phyloP scores from a whole-genome alignment of 1,139 yeast genomes.

The Saccharomyces hybrid region DNA sequence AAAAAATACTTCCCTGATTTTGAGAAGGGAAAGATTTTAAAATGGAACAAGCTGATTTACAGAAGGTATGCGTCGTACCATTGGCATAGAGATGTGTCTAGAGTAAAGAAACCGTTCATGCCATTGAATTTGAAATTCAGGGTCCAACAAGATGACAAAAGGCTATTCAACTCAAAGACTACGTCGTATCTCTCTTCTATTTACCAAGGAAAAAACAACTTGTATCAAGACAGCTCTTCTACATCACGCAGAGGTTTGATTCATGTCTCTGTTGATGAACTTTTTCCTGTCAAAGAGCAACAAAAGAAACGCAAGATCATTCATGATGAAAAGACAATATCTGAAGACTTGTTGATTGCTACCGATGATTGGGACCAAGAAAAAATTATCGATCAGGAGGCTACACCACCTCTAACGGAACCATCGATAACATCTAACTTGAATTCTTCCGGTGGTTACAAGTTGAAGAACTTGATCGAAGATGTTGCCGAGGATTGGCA shows the following conservation, averaged over 20 bases:
- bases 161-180: constrained; percentile 17
- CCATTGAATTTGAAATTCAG: constrained; percentile 26
- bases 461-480: background rate
- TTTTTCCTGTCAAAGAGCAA: constrained; percentile 14
- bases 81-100: constrained; percentile 23
- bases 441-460: background rate
- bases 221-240: background rate
- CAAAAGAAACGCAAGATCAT: constrained; percentile 18
- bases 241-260: constrained; percentile 19
- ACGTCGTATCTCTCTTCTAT: constrained; percentile 5
- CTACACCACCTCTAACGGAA: background rate
- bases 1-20: constrained; percentile 29
- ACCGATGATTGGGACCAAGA: constrained; percentile 83
- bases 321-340: constrained; percentile 19
- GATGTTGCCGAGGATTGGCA: constrained; percentile 40
- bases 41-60: constrained; percentile 29
- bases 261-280: constrained; percentile 18
- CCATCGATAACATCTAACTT: background rate
- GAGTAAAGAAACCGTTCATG: constrained; percentile 20
- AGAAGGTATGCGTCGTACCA: constrained; percentile 23
- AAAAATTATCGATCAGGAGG: constrained; percentile 39
- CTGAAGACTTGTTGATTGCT: constrained; percentile 59
- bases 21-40: constrained; percentile 25
- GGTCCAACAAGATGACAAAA: constrained; percentile 32
- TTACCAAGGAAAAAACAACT: constrained; percentile 4